A percentile compares a stretch with the other conserved stretches of the same genome.
Evolutionary conservation across 345 rosid genomes (phyloP).

Genomic region (Laguncularia racemosa): DNA sequence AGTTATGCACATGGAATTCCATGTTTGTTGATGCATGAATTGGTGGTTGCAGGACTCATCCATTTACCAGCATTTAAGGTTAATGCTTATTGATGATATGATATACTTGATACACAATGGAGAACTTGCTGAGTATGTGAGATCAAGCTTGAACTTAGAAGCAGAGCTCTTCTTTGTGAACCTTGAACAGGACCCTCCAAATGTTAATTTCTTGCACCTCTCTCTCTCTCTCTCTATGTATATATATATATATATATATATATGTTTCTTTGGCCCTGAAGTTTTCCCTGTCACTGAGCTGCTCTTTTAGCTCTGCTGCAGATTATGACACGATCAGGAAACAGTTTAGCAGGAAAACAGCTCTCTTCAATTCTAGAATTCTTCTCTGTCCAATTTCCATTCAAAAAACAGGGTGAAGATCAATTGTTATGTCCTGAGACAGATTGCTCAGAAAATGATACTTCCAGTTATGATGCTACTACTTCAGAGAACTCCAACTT

Average conservation of each 20-base stretch:
- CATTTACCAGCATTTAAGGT: constrained; percentile 46
- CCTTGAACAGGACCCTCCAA: constrained; percentile 84
- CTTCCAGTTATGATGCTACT: constrained; percentile 14
- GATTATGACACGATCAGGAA: constrained; percentile 52
- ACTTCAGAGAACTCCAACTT: constrained; percentile 37
- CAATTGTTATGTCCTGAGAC: constrained; percentile 10
- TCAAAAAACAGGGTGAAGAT: constrained; percentile 20
- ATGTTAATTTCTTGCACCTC: constrained; percentile 33
- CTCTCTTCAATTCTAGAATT: constrained; percentile 47
- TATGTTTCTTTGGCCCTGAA: constrained; percentile 1
- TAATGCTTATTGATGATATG: constrained; percentile 86
- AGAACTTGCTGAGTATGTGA: constrained; percentile 48
- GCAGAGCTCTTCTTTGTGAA: constrained; percentile 47
- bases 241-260: too few relatives aligned
- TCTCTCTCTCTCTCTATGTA: constrained; percentile 1
- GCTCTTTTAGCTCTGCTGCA: constrained; percentile 19
- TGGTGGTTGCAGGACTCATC: constrained; percentile 38
- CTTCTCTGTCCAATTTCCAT: constrained; percentile 44
- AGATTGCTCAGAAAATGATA: constrained; percentile 8
- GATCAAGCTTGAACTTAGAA: constrained; percentile 49
- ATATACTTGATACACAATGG: constrained; percentile 61
- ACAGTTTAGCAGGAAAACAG: constrained; percentile 32
- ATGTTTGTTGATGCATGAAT: not conserved
- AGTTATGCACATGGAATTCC: not conserved
- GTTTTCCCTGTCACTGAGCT: constrained; percentile 6